Evolutionary conservation across 257 asterid species (phyloP), one percentile per base, ranked within the genome.

Genomic region (Apocynum venetum): DNA sequence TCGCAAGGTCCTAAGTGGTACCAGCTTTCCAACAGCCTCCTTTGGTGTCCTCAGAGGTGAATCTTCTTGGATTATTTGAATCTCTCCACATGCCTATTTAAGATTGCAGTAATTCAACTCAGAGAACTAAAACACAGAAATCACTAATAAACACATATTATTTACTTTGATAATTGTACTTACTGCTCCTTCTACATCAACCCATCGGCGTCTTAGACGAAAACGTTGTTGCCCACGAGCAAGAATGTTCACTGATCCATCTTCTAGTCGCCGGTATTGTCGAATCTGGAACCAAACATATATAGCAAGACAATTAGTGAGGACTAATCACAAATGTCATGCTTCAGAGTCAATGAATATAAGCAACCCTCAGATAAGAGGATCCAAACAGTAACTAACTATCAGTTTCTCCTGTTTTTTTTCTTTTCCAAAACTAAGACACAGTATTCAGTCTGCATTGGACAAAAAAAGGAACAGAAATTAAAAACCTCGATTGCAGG

Each of bases 201-300:
- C 75, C 96, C 93, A 89, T 66, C 91, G 91, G 51, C 97, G 97
- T 86, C 80, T 90, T 74, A 96, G 87, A 72, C 91, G 97, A 84
- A 96, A 96, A 61, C 99, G 97, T 80, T 96, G 98, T 78, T 91
- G 92, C 63, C 99, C 99, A 76, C 97, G 94, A 53, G 99, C 83
- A 78, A 96, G 88, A 63, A 96, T 86, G 86, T 96, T 96, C 86
- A 96, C 85, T 25, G 99, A 90, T 63, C 99, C 98, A 86, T 96
- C 99, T 71, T 93, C 98, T 80, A 91, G 89, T 81, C 87, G 89
- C 76, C 97, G 91, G 77, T 88, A 87, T 85, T 90, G 98, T 83
- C 97, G 93, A 79, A 96, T 96, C 99, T 95, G 86, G 76, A 77
- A 80, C 80, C 72, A 80, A 65, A 60, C 57, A 76, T 47, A 44